phyloP scores from a whole-genome alignment of 352 stramenopile genomes.

The Globisporangium acanthophoron region DNA sequence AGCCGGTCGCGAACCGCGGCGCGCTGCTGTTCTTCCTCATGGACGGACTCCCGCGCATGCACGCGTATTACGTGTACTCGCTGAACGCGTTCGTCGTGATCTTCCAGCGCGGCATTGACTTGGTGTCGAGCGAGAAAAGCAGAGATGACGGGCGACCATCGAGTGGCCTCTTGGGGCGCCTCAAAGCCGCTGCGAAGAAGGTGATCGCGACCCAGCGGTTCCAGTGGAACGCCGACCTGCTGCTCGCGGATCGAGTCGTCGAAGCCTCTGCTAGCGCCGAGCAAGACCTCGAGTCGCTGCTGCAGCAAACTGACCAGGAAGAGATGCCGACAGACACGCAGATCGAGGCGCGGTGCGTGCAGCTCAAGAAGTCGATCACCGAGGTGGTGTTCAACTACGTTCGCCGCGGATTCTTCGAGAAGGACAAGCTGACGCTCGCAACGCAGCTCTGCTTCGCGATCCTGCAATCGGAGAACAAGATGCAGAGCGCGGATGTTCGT shows the following conservation, averaged over 20 bases:
- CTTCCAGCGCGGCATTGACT: slow-evolving; percentile 93
- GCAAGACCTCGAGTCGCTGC: slow-evolving; percentile 53
- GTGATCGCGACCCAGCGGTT: slow-evolving; percentile 81
- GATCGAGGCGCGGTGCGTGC: slow-evolving; percentile 49
- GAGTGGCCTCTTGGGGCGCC: slow-evolving; percentile 37
- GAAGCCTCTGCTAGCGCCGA: slow-evolving; percentile 31
- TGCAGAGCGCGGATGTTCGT: slow-evolving; percentile 44
- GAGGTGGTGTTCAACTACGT: slow-evolving; percentile 95
- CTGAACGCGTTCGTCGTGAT: slow-evolving; percentile 94
- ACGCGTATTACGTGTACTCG: slow-evolving; percentile 95
- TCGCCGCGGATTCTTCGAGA: slow-evolving; percentile 90
- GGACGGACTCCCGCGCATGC: slow-evolving; percentile 89
- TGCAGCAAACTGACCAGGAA: slow-evolving; percentile 64
- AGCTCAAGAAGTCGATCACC: slow-evolving; percentile 64
- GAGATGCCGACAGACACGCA: slow-evolving; percentile 42
- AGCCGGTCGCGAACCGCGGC: slow-evolving; percentile 86
- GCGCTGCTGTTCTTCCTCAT: slow-evolving; percentile 95
- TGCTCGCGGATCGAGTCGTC: slow-evolving; percentile 67
- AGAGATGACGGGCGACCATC: slow-evolving; percentile 5
- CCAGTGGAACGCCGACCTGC: slow-evolving; percentile 82
- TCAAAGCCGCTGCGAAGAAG: slow-evolving; percentile 83
- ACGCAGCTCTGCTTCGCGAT: slow-evolving; percentile 92
- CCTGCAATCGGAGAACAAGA: slow-evolving; percentile 65
- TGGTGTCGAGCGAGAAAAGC: slow-evolving; percentile 51
- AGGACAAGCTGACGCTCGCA: slow-evolving; percentile 90